Conservation (phyloP, 225 moss, liverwort and hornwort species). For the Polytrichum formosum region DNA sequence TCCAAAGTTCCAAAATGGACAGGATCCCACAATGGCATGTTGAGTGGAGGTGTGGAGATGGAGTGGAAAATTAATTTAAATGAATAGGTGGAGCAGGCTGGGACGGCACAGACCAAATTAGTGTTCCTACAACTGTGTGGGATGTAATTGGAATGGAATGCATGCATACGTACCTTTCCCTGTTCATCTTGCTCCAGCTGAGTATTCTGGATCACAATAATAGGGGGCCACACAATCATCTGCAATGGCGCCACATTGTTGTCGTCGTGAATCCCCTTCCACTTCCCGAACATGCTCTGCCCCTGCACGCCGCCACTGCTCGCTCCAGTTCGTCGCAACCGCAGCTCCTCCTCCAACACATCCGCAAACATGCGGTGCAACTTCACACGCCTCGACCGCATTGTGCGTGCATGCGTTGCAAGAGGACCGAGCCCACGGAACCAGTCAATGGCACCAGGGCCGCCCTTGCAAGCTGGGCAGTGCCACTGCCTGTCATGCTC, state of each 20-base stretch:
- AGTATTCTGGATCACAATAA: conserved; percentile 85
- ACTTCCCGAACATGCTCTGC: conserved; percentile 70
- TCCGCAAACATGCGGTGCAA: conserved; percentile 81
- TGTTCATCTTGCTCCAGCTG: conserved; percentile 85
- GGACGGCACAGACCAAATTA: too few species aligned
- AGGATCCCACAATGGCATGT: too few species aligned
- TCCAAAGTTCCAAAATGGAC: too few species aligned
- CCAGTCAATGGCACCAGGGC: conserved; percentile 97
- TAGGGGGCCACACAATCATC: conserved; percentile 87
- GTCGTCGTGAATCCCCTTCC: conserved; percentile 79
- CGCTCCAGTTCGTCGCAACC: conserved; percentile 51
- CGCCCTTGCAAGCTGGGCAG: conserved; percentile 89
- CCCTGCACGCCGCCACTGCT: conserved; percentile 40
- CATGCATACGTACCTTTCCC: conserved; percentile 56
- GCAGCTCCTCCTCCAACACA: conserved; percentile 87
- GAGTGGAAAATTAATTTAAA: too few species aligned
- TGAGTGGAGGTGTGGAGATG: too few species aligned
- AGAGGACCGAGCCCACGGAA: conserved; percentile 83
- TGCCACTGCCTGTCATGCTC: conserved; percentile 99
- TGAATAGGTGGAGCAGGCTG: too few species aligned
- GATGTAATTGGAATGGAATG: too few species aligned
- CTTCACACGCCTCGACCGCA: conserved; percentile 88
- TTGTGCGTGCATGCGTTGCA: conserved; percentile 85
- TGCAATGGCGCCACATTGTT: conserved; percentile 23
- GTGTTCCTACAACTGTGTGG: too few species aligned